Evolutionary conservation across 2,329 filamentous ascomycete species (phyloP).

Genomic region (Botrytis fabae): DNA sequence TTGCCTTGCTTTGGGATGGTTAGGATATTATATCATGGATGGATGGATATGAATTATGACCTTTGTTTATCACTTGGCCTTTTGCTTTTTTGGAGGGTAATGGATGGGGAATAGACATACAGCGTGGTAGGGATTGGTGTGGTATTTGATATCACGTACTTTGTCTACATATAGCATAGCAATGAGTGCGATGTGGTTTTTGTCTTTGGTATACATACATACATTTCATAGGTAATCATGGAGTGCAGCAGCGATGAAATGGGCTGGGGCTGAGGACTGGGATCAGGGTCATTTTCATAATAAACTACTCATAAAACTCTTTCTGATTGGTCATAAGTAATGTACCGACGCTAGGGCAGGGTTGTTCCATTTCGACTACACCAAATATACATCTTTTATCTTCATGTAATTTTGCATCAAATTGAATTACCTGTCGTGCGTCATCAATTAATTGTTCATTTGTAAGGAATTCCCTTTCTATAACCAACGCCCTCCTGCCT

Average conservation of each 20-base stretch:
- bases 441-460: too few relatives aligned
- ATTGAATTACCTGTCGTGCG: too few relatives aligned
- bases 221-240: background rate
- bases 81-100: background rate
- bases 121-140: background rate
- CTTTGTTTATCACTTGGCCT: background rate
- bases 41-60: conserved; percentile 13
- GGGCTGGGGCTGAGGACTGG: background rate
- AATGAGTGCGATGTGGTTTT: background rate
- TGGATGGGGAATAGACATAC: background rate
- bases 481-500: too few relatives aligned
- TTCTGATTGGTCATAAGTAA: too few relatives aligned
- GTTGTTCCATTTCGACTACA: too few relatives aligned
- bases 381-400: too few relatives aligned
- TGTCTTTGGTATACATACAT: background rate
- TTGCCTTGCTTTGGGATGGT: conserved; percentile 4
- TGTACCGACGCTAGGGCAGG: too few relatives aligned
- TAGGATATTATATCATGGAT: conserved; percentile 17
- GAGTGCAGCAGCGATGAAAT: background rate
- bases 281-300: too few relatives aligned
- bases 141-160: background rate
- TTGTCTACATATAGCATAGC: background rate
- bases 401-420: too few relatives aligned
- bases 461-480: too few relatives aligned
- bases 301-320: too few relatives aligned